Evolutionary conservation across 1,284 basidiomycete species (phyloP), one percentile per base, ranked within the genome.

Genomic region (Rhodotorula sp.): DNA sequence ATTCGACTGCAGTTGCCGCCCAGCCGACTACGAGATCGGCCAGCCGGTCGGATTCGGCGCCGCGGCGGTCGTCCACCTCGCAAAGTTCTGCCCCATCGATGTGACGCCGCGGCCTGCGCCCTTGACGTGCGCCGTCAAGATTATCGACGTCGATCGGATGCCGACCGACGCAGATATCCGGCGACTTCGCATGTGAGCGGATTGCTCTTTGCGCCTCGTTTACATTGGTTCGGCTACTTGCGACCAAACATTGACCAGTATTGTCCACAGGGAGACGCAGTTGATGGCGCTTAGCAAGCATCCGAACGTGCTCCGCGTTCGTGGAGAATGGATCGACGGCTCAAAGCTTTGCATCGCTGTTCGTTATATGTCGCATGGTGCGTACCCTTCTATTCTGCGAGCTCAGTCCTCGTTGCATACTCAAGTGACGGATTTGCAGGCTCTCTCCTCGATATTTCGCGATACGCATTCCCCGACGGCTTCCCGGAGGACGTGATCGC

Each of bases 251-350:
- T 38, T 45, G 16, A 49, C 49, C 23, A 45, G 16, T 88, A 89
- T 2, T 6, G 1, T 5, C 10, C 14, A 14, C 47, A 85, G 91
- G 65, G 93, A 95, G 81, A 94, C 93, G 0, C 91, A 91, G 66
- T 85, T 95, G 60, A 95, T 95, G 93, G 92, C 91, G 4, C 85
- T 95, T 3, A 91, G 89, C n/a, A 95, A 95, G 79, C 92, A 95
- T 75, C 92, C 92, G 38, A 93, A 95, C 77, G 91, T 95, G 10
- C 85, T 95, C 26, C 88, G 92, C 68, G 93, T 95, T 3, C 88
- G 93, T 75, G 92, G 92, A 18, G 89, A 89, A 55, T 95, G 93
- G 93, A 87, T 91, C 78, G 84, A 88, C 12, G 92, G 90, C 52
- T 87, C 90, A 80, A 91, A 90, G 79, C 85, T 95, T 7, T 87